Conservation (phyloP, 1,139 yeast genomes). For the Insectozyma bohioensis region DNA sequence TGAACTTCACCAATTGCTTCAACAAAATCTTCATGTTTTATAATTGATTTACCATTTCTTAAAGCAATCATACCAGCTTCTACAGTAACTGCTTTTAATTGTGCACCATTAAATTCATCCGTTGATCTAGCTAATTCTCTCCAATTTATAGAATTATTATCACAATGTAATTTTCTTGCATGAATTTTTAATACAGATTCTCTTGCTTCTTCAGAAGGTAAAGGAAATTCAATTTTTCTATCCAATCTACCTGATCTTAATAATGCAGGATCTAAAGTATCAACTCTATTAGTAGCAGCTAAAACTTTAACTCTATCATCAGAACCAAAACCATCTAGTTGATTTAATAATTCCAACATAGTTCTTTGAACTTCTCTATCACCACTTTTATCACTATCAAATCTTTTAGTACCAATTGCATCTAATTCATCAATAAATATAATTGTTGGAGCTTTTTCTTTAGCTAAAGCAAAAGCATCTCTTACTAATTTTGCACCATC, state of each 20-base stretch:
- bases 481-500: slow-evolving; percentile 98
- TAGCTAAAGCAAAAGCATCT: slow-evolving; percentile 98
- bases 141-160: slow-evolving; percentile 87
- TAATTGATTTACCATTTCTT: slow-evolving; percentile 87
- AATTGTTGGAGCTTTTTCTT: slow-evolving; percentile 97
- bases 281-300: slow-evolving; percentile 98
- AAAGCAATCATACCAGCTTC: slow-evolving; percentile 99
- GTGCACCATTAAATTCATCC: slow-evolving; percentile 98
- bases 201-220: slow-evolving; percentile 96
- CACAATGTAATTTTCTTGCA: slow-evolving; percentile 94
- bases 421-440: slow-evolving; percentile 97
- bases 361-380: slow-evolving; percentile 99
- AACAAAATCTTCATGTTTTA: slow-evolving; percentile 96
- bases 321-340: slow-evolving; percentile 97
- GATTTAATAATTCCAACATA: slow-evolving; percentile 95
- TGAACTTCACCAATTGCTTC: slow-evolving; percentile 98
- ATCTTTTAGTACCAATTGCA: slow-evolving; percentile 98
- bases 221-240: slow-evolving; percentile 95
- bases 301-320: slow-evolving; percentile 96
- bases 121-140: slow-evolving; percentile 96
- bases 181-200: slow-evolving; percentile 96
- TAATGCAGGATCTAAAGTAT: slow-evolving; percentile 94
- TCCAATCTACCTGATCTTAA: slow-evolving; percentile 97
- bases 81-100: slow-evolving; percentile 95
- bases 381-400: slow-evolving; percentile 96